Base-by-base conservation (phyloP, 225 moss, liverwort and hornwort genomes). In the Physcomitrium patens region DNA sequence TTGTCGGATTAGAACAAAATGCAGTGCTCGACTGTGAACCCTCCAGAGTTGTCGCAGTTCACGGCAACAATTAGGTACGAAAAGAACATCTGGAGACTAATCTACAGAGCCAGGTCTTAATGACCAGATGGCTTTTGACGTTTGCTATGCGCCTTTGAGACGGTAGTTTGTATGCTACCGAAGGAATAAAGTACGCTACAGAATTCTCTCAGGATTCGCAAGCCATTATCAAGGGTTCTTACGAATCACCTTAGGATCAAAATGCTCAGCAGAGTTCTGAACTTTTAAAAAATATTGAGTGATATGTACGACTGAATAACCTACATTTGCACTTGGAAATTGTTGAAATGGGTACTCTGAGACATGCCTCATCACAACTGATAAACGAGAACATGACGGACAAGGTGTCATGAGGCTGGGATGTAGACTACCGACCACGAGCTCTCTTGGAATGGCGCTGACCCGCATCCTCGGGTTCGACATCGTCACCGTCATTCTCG, bases 201-300 rank as follows among this genome's bases (percentile, higher is more conserved):
- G 55, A 26, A 12, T 63, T 28, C 14, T 68, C 68, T 68, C 20
- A 63, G 22, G 11, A 51, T 62, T 70, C 70, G 48, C 58, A 58
- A 50, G 63, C 76, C 9, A 53, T 26, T 28, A 24, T 56, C 70
- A 61, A 70, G 22, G 69, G 77, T 67, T 31, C 67, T 80, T 70
- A 77, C 55, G 13, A 74, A 69, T 70, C 70, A 63, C 45, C 23
- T 31, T 58, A 22, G 2, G 71, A 77, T 68, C 55, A 81, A 81
- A 75, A 69, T 78, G 77, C 58, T 74, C 74, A 83, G 81, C 78
- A 87, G 20, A 60, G 11, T 58, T 63, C 43, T 31, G 57, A 72
- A 46, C 10, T 52, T 26, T 19, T 49, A 65, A 63, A 67, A 73
- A 81, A 76, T n/a, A n/a, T 58, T 67, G n/a, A 51, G 62, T 59